Conservation (phyloP, 1,139 yeast genomes). For the Sugiyamaella japonica region DNA sequence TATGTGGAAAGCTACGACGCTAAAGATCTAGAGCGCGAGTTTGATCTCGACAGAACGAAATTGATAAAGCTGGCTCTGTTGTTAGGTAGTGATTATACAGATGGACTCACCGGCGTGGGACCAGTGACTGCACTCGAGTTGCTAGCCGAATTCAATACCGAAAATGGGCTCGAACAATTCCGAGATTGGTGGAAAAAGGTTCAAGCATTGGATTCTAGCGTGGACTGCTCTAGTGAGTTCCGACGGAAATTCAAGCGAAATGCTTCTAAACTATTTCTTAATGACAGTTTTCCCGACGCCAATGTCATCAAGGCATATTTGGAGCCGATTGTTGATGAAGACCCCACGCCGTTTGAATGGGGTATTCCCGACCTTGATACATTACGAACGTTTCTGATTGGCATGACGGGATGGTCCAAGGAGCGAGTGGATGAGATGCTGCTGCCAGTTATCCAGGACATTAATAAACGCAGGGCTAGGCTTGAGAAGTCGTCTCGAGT, state of each 20-base stretch:
- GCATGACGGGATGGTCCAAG: conserved; percentile 79
- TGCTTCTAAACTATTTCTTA: conserved; percentile 63
- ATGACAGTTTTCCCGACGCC: conserved; percentile 66
- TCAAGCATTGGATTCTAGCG: conserved; percentile 41
- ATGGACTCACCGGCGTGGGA: conserved; percentile 88
- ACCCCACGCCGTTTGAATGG: conserved; percentile 79
- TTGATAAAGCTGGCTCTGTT: conserved; percentile 78
- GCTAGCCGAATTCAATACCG: conserved; percentile 73
- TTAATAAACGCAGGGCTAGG: conserved; percentile 54
- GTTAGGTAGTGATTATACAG: conserved; percentile 92
- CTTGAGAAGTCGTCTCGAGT: conserved; percentile 24
- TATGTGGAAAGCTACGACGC: conserved; percentile 83
- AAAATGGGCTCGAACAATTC: conserved; percentile 44
- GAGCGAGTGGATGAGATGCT: conserved; percentile 77
- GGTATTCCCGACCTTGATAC: conserved; percentile 85
- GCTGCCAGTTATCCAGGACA: conserved; percentile 81
- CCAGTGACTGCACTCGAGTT: conserved; percentile 92
- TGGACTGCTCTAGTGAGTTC: conserved; percentile 33
- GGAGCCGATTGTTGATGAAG: conserved; percentile 81
- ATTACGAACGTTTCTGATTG: conserved; percentile 66
- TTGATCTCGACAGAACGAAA: conserved; percentile 63
- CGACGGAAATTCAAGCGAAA: conserved; percentile 53
- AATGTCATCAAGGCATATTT: conserved; percentile 71
- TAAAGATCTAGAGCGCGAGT: conserved; percentile 57
- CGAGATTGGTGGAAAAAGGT: conserved; percentile 57